Evolutionary conservation across 2,329 filamentous ascomycete genomes (phyloP).

Genomic region (Claviceps quebecensis): DNA sequence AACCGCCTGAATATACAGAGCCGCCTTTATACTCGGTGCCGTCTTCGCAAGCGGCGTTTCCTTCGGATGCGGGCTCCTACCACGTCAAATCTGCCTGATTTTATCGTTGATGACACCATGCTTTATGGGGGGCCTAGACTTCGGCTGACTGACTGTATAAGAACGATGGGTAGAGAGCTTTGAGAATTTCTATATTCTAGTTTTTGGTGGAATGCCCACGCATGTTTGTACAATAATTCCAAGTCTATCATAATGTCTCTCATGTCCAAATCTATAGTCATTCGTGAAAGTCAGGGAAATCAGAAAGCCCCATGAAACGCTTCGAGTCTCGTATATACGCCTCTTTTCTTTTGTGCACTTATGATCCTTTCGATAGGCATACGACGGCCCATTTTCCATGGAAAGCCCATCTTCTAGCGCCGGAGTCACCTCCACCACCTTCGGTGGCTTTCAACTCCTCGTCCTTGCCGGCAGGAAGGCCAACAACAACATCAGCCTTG

Average conservation of each 20-base stretch:
- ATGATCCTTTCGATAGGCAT: constrained; percentile 27
- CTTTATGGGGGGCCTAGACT: background rate
- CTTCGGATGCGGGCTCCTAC: background rate
- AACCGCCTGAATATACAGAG: background rate
- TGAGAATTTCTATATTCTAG: background rate
- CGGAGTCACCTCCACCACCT: constrained; percentile 54
- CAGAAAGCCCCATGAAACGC: background rate
- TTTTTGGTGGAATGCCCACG: background rate
- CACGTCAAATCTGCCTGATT: background rate
- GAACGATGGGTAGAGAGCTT: background rate
- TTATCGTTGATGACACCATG: no score
- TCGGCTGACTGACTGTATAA: background rate
- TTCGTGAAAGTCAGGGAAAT: background rate
- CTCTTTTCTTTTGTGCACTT: background rate
- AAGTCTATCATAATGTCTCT: background rate
- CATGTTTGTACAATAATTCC: background rate
- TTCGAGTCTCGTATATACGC: background rate
- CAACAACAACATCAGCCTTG: constrained; percentile 93
- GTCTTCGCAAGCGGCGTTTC: constrained; percentile 1
- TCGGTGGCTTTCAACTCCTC: constrained; percentile 59
- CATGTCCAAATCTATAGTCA: constrained; percentile 4
- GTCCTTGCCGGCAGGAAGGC: constrained; percentile 67
- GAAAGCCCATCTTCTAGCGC: constrained; percentile 83
- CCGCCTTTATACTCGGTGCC: background rate
- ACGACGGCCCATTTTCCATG: constrained; percentile 95